Evolutionary conservation across 1,139 yeast genomes (phyloP), one percentile per base, ranked within the genome.

Genomic region (Protomyces arabidopsidicola): DNA sequence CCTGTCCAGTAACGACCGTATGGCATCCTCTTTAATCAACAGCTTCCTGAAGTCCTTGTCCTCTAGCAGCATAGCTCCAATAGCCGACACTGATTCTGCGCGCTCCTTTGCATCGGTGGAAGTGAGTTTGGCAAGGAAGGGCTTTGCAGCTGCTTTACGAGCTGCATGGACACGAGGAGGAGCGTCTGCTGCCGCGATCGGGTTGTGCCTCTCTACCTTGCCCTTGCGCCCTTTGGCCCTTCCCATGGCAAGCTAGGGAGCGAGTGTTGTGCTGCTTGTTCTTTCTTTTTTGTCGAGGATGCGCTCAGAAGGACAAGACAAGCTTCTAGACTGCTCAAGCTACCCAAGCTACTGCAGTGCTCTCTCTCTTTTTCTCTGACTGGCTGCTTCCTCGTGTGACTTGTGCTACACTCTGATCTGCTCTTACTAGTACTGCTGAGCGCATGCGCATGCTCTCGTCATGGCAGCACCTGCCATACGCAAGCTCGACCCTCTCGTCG

Each of bases 11-110:
- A 90, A 75, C 2, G 82, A 79, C 52, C 83, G 82, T 10, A 90
- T 78, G 51, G 91, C 76, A 68, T 82, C 85, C 69, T 90, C 95
- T 72, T 87, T 87, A 66, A 91, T 74, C 34, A 90, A 77, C 66
- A 84, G 65, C 59, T 79, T 77, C 69, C 97, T 81, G 79, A 86
- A 78, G 57, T 80, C 78, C 1, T 81, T 75, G 70, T 89, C 95
- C 5, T 48, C 42, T 68, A 88, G 96, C 65, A 86, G 79, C 68
- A 90, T 75, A 0, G 86, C 84, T 12, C 87, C 81, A 45, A 90
- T 84, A 2, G 95, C 87, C 5, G 87, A 83, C 42, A 90, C 75
- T 1, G 96, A 95, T 83, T 87, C 84, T 1, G 88, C 80, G 68
- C 89, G 81, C 66, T 90, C 97, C 72, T 87, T 85, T 1, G 89